Evolutionary conservation across 257 asterid genomes (phyloP), one percentile per base, ranked within the genome.

Genomic region (Solanum commersonii): DNA sequence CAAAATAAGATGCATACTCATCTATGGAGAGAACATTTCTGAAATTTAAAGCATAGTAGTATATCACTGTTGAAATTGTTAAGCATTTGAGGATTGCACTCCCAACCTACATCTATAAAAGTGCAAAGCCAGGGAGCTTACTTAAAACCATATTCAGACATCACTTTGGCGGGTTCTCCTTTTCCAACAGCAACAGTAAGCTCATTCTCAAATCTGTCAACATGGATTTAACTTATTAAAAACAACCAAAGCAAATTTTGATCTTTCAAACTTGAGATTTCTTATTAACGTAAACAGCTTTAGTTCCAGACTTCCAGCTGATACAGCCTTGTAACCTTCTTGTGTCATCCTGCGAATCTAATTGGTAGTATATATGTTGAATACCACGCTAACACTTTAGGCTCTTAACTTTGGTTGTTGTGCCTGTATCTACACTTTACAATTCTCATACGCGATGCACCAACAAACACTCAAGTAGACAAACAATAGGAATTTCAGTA

Each of bases 101-200:
- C 31, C 49, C 44, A 82, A 82, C 71, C 86, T 46, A 49, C 46
- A 82, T 10, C 23, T 25, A 31, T 27, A 20, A 49, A 49, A 31
- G 20, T 31, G 86, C 86, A 71, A 90, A 79, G 56, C 33, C 76
- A 79, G 63, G 90, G 71, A 72, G 70, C 92, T 87, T 94, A 95
- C 99, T 93, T 95, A 88, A 94, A 97, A 63, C 99, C 99, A 92
- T 95, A 97, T 90, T 93, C 98, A 86, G 96, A 93, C 98, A 96
- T 95, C 90, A 96, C 99, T 70, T 60, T 22, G 10, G 92, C 98
- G 78, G 99, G 98, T 91, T 95, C 96, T 89, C 98, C 98, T 92
- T 97, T 97, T 84, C 98, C 98, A 84, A 93, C 98, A 49, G 98
- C 98, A 87, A 95, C 87, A 85, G 93, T 37, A 34, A 94, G 92